These are phyloP conservation scores for Oenanthe javanica DNA, from an alignment of 140 eudicot species.

Conservation along the genomic window DNA sequence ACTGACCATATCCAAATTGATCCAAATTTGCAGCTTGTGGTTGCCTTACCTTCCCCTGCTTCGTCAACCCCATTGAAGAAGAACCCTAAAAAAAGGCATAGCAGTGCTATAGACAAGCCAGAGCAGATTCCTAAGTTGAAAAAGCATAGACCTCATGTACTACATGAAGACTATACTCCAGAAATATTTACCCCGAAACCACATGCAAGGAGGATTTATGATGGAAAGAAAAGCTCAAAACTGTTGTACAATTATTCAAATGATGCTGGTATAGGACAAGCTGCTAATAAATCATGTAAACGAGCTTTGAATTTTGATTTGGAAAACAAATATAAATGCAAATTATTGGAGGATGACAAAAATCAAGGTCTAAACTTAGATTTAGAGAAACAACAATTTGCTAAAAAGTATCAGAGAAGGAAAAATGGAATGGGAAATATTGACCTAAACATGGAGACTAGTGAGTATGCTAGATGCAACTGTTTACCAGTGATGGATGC, in stretches of 20 bases:
- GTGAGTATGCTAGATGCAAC: background rate
- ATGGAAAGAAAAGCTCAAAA: background rate
- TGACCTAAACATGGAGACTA: background rate
- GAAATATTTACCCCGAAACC: constrained; percentile 9
- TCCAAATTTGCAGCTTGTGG: background rate
- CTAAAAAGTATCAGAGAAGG: background rate
- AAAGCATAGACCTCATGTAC: constrained; percentile 22
- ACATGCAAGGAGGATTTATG: background rate
- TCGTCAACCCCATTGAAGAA: background rate
- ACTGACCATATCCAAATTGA: background rate
- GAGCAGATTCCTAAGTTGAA: constrained; percentile 11
- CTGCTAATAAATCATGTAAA: constrained; percentile 1
- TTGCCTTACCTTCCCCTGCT: background rate
- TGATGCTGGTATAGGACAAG: background rate
- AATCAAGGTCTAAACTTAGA: background rate
- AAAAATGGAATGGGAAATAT: constrained; percentile 2
- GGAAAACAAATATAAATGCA: background rate
- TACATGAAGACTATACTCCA: background rate
- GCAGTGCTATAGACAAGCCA: background rate
- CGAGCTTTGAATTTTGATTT: background rate
- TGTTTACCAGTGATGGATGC: background rate
- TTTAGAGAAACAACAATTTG: background rate
- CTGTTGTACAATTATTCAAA: background rate
- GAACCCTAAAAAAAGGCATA: background rate
- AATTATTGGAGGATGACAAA: background rate